Evolutionary conservation across 2,329 filamentous ascomycete genomes (phyloP).

Genomic region (Coniochaeta sp.): DNA sequence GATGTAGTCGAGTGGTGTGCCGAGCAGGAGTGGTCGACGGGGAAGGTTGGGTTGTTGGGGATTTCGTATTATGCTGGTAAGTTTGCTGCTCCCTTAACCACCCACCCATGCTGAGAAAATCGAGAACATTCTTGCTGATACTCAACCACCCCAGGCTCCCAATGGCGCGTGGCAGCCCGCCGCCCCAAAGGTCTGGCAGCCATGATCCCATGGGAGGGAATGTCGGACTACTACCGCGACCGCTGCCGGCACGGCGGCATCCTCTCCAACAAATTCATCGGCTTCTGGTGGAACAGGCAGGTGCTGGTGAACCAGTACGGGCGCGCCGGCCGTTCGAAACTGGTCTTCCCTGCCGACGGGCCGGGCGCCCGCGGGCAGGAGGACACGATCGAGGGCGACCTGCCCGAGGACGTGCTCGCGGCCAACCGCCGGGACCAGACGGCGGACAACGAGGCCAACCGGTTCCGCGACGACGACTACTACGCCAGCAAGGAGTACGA

Average conservation of each 20-base stretch:
- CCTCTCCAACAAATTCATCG: constrained; percentile 50
- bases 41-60: constrained; percentile 39
- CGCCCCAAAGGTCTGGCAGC: constrained; percentile 37
- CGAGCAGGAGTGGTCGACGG: constrained; percentile 37
- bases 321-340: constrained; percentile 22
- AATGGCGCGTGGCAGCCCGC: constrained; percentile 42
- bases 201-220: constrained; percentile 45
- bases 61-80: constrained; percentile 38
- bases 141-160: constrained; percentile 9
- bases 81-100: constrained; percentile 3
- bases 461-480: constrained; percentile 56
- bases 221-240: constrained; percentile 49
- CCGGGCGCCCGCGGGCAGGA: constrained; percentile 22
- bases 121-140: constrained; percentile 16
- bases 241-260: constrained; percentile 56
- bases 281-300: constrained; percentile 62
- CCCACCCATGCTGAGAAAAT: background rate
- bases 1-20: constrained; percentile 43
- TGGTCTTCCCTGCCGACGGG: constrained; percentile 21
- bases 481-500: constrained; percentile 60
- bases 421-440: constrained; percentile 42
- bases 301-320: constrained; percentile 65
- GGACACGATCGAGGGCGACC: constrained; percentile 52
- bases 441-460: constrained; percentile 37
- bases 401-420: constrained; percentile 43